These are phyloP conservation scores for Phylloporus sp. DNA, from an alignment of 768 basidiomycete genomes.

Conservation along the genomic window DNA sequence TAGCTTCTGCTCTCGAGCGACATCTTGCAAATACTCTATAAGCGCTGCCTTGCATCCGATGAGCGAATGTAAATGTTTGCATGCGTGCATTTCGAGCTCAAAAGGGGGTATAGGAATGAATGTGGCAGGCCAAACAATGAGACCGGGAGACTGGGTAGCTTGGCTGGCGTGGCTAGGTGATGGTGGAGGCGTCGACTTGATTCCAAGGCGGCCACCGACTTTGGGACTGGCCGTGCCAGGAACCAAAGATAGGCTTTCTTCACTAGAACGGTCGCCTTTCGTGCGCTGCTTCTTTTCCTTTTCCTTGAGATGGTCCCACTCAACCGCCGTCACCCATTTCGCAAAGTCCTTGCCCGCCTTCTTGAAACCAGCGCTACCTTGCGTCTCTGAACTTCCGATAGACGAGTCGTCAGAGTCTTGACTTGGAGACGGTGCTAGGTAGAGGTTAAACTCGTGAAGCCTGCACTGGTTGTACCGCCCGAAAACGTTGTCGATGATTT, in stretches of 20 bases:
- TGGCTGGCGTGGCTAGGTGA: slow-evolving; percentile 24
- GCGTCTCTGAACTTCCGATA: slow-evolving; percentile 24
- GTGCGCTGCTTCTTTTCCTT: slow-evolving; percentile 21
- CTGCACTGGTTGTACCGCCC: slow-evolving; percentile 43
- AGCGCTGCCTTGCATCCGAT: slow-evolving; percentile 60
- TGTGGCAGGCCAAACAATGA: slow-evolving; percentile 54
- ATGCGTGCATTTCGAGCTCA: slow-evolving; percentile 73
- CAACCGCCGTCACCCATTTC: slow-evolving; percentile 34
- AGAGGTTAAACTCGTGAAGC: slow-evolving; percentile 46
- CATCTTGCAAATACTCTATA: slow-evolving; percentile 40
- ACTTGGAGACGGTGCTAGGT: slow-evolving; percentile 45
- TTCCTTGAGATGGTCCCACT: slow-evolving; percentile 32
- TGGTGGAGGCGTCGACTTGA: slow-evolving; percentile 16
- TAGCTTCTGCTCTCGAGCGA: slow-evolving; percentile 21
- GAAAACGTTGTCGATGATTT: slow-evolving; percentile 45
- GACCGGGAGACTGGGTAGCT: slow-evolving; percentile 53
- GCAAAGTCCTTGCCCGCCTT: slow-evolving; percentile 32
- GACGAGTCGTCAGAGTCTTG: slow-evolving; percentile 19
- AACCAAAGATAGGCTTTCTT: slow-evolving; percentile 22
- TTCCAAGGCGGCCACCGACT: slow-evolving; percentile 37
- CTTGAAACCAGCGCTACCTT: slow-evolving; percentile 20
- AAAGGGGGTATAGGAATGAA: slow-evolving; percentile 53
- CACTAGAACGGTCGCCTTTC: slow-evolving; percentile 26
- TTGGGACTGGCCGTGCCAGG: slow-evolving; percentile 32
- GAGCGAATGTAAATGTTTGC: slow-evolving; percentile 60